Base-by-base conservation (phyloP, 768 basidiomycete genomes). In the Ramaria rubella region DNA sequence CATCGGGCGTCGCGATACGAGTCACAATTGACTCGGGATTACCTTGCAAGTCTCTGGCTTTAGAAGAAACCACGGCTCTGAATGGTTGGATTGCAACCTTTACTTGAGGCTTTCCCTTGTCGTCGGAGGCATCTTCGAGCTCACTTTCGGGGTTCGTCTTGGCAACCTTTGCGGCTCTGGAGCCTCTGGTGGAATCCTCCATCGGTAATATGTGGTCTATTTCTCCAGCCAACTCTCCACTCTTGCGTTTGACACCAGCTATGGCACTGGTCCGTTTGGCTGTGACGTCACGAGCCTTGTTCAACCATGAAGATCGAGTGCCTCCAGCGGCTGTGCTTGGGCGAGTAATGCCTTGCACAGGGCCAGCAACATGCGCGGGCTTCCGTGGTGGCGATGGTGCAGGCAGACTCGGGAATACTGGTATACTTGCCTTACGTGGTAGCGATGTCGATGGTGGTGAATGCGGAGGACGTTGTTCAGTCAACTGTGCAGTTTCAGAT, bases 281-380 rank as follows among this genome's bases (percentile, higher is more conserved):
- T 11, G 72, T 72, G 24, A 77, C 82, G 64, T 87, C 86, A 33
- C 87, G 76, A 14, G 84, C 89, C 63, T 87, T 88, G 69, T 80
- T 81, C 53, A 91, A 68, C 89, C 89, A 90, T 3, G 89, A 90
- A 8, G 86, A 86, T 30, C 88, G 81, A 63, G 87, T 89, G 2
- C 80, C 81, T 17, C 49, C 49, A 34, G 33, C 24, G 2, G 33
- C 29, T 26, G 12, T 17, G 24, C 30, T 51, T 14, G 30, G 21
- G 12, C 43, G 55, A 11, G 21, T 31, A 21, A 14, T 40, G 24
- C 42, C 29, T 42, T n/a, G 15, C 11, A 19, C 5, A 4, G 29
- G 40, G n/a, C 40, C 40, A 21, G 21, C 12, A 2, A 31, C 54
- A 24, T 80, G 79, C 59, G 80, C 77, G 0, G 86, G 87, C 69